phyloP scores from a whole-genome alignment of 2,329 filamentous ascomycete genomes.

The Coleophoma eucalyptorum region DNA sequence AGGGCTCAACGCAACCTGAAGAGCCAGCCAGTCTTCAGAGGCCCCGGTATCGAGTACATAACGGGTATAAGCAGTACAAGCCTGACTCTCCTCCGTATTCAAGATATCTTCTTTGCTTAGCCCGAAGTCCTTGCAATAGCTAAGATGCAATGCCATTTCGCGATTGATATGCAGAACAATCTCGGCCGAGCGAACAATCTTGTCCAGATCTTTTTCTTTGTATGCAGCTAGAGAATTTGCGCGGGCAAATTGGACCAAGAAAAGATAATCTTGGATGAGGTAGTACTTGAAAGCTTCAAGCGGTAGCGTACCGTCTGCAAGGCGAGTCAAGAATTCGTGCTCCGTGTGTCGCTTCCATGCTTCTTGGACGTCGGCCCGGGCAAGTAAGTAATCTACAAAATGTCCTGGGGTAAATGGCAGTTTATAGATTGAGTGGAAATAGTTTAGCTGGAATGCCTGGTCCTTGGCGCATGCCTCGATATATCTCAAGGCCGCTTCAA shows the following conservation, averaged over 20 bases:
- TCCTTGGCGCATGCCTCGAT: conserved; percentile 63
- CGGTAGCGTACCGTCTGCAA: conserved; percentile 72
- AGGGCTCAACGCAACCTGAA: conserved; percentile 78
- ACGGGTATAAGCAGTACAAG: conserved; percentile 71
- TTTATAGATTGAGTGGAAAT: conserved; percentile 66
- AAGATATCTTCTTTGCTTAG: conserved; percentile 69
- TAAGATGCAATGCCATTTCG: conserved; percentile 75
- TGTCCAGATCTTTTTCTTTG: conserved; percentile 70
- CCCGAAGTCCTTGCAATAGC: conserved; percentile 77
- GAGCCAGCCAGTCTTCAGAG: conserved; percentile 78
- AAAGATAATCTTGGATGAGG: conserved; percentile 85
- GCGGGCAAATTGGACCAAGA: conserved; percentile 74
- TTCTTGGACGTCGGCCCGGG: conserved; percentile 63
- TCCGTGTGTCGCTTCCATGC: conserved; percentile 73
- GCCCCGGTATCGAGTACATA: conserved; percentile 78
- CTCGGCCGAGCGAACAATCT: conserved; percentile 61
- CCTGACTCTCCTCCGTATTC: conserved; percentile 66
- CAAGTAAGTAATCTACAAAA: conserved; percentile 78
- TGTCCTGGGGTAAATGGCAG: conserved; percentile 67
- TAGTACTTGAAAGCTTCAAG: conserved; percentile 78
- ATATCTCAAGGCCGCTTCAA: conserved; percentile 61
- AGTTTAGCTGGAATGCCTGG: conserved; percentile 68
- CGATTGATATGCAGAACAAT: conserved; percentile 71
- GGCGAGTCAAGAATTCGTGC: conserved; percentile 73
- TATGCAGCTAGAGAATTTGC: conserved; percentile 81